Evolutionary conservation across 1,284 basidiomycete genomes (phyloP), one percentile per base, ranked within the genome.

Genomic region (Cutaneotrichosporon cavernicola): DNA sequence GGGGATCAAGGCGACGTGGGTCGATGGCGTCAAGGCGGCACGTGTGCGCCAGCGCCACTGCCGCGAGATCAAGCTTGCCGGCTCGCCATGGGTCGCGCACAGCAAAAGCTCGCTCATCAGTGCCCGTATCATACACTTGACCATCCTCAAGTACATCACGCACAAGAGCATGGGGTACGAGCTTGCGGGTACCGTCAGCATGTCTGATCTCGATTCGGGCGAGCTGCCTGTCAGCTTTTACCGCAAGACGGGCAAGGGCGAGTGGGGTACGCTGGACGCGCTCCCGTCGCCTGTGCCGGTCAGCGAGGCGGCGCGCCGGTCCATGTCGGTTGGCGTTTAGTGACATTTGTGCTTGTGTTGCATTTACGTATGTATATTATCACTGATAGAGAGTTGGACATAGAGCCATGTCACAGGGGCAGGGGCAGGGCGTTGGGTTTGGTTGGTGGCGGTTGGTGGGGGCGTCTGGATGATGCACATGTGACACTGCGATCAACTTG

Each of bases 171-270:
- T 50, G 32, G 58, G 58, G 38, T 79, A 79, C 66, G 72, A 76
- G 55, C 75, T 76, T 34, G 75, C 72, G 32, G 74, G 75, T 18
- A 68, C 67, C 26, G 69, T 79, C 36, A 72, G 72, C 50, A 76
- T 77, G 75, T 67, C 70, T 22, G 77, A 79, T 62, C 69, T 63
- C 59, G 76, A 77, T 51, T 74, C 78, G 64, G 72, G 68, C n/a
- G 76, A 77, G 63, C 73, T 79, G 69, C 73, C 76, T 2, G 66
- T 74, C 16, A 73, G 67, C 13, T 74, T 79, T 62, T 79, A 76
- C 64, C 67, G 75, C 40, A 58, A 62, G n/a, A 46, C 59, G 21
- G 43, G 60, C 3, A 5, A 11, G 2, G 60, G 60, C 30, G 11
- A 16, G 16, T 61, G 60, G 60, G 60, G 60, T 18, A 51, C 40